phyloP scores from a whole-genome alignment of 129 eudicot genomes.

The Oenanthe sinensis region DNA sequence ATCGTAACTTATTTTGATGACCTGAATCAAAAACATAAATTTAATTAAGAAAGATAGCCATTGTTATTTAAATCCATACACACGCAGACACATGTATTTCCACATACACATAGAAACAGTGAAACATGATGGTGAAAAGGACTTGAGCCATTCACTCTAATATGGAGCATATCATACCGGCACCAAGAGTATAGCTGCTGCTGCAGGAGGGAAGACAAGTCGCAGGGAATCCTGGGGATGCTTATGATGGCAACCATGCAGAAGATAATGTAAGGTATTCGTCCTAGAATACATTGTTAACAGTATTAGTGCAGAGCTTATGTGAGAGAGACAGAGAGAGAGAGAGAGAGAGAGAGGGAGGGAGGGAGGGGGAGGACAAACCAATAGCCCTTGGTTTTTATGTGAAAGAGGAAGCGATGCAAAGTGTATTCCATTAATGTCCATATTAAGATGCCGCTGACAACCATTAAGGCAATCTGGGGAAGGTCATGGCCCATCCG shows the following conservation, averaged over 20 bases:
- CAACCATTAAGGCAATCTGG: constrained; percentile 41
- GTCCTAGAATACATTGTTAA: constrained; percentile 40
- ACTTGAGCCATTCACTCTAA: background rate
- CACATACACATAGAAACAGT: background rate
- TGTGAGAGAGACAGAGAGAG: background rate
- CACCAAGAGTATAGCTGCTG: constrained; percentile 77
- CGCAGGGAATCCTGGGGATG: constrained; percentile 97
- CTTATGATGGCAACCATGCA: constrained; percentile 99
- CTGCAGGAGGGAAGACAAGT: constrained; percentile 98
- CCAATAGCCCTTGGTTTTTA: constrained; percentile 81
- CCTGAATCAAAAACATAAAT: background rate
- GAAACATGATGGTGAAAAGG: background rate
- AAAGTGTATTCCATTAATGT: constrained; percentile 75
- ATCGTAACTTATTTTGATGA: background rate
- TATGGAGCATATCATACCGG: constrained; percentile 51
- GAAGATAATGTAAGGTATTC: constrained; percentile 81
- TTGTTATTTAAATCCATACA: background rate
- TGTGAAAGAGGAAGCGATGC: constrained; percentile 93
- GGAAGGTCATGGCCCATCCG: constrained; percentile 55
- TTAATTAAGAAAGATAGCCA: background rate
- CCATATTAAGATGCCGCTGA: constrained; percentile 66
- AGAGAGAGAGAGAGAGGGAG: background rate
- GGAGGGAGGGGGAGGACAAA: constrained; percentile 20
- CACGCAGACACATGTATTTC: background rate
- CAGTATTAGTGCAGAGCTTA: background rate